Conservation (phyloP, 176 grass and related monocot genomes). For the Urochloa ruziziensis region DNA sequence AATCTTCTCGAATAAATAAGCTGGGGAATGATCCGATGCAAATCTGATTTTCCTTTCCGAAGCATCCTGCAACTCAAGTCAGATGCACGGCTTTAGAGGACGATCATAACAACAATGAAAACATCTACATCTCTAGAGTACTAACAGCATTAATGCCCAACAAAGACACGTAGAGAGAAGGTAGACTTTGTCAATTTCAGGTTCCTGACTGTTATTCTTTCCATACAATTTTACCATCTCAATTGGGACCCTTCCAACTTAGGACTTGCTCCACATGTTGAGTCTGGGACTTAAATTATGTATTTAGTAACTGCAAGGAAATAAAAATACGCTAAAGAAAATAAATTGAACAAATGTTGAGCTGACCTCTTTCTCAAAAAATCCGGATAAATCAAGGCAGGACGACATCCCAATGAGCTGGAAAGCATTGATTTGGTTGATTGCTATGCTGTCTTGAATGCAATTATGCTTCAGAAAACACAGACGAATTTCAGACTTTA, state of each 20-base stretch:
- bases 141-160: background rate
- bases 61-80: slow-evolving; percentile 54
- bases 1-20: slow-evolving; percentile 83
- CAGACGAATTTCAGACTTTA: slow-evolving; percentile 27
- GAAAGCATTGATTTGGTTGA: slow-evolving; percentile 91
- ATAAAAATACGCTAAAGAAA: background rate
- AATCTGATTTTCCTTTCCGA: slow-evolving; percentile 93
- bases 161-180: background rate
- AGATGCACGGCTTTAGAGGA: slow-evolving; percentile 12
- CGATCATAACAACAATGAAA: background rate
- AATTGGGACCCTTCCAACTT: background rate
- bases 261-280: slow-evolving; percentile 1
- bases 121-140: background rate
- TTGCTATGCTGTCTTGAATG: slow-evolving; percentile 37
- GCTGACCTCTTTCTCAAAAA: slow-evolving; percentile 93
- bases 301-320: background rate
- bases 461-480: slow-evolving; percentile 49
- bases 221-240: background rate
- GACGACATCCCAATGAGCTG: slow-evolving; percentile 97
- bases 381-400: slow-evolving; percentile 93
- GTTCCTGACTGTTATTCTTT: slow-evolving; percentile 13
- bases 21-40: slow-evolving; percentile 72
- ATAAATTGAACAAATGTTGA: background rate
- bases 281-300: background rate
- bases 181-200: background rate